Base-by-base conservation (phyloP, 2,329 filamentous ascomycete species). In the Penicillium psychrosexuale region DNA sequence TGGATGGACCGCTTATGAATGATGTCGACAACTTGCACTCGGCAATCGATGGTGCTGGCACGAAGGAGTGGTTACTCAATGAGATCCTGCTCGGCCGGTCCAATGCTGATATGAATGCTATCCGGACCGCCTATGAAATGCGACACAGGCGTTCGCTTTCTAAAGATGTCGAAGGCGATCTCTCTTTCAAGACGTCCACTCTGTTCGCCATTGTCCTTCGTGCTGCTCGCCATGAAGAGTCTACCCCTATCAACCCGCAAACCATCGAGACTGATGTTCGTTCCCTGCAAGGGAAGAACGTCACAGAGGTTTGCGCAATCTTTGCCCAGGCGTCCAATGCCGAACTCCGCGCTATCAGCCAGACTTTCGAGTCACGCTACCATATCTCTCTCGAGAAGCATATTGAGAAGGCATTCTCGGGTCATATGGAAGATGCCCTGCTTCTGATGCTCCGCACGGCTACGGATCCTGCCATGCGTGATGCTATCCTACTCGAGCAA, bases 351-450 rank as follows among this genome's bases (percentile, higher is more conserved):
- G 91, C 91, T 36, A 91, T 97, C 57, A 81, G 83, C 12, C 82
- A 89, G 49, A 81, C 85, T 0, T 97, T 96, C 75, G 80, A 86
- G 65, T 79, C 84, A 50, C 86, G 86, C 58, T 95, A 91, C 70
- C 83, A 85, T 19, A 82, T 82, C 37, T 78, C 83, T 12, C 79
- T 97, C 2, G 86, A 90, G 60, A 82, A 84, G 33, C 86, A 91
- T 47, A 85, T 97, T 64, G 84, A 85, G 59, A 88, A 84, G 76
- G 86, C 94, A 66, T 97, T 97, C 74, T 89, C 87, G 0, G 93
- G 93, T 0, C 93, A 97, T 70, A 97, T 97, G 91, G 81, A 92
- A 70, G 84, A 90, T 15, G 91, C 91, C 0, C 81, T 97, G 0
- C 75, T 94, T 27, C 86, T 85, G 69, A 91, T 96, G 72, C 77